Base-by-base conservation (phyloP, 768 basidiomycete species). In the Exidia glandulosa region DNA sequence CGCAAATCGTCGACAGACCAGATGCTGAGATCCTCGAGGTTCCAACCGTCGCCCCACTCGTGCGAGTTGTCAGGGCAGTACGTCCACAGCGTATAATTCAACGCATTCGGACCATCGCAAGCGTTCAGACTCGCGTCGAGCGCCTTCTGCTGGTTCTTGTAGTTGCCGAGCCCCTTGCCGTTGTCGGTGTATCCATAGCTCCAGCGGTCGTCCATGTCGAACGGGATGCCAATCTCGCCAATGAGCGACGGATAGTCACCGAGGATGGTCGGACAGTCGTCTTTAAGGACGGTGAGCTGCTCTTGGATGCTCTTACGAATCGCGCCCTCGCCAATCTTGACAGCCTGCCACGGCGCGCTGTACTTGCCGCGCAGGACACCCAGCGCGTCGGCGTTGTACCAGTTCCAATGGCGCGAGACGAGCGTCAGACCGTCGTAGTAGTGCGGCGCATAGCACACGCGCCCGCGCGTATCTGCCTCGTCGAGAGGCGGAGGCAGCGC, bases 391-490 rank as follows among this genome's bases (percentile, higher is more conserved):
- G 92, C 93, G 66, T 97, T 97, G 79, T 92, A 88, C 85, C 87
- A 87, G 68, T 93, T 87, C 91, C 90, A 94, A 66, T 94, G 90
- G 34, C 90, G 79, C 33, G 90, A 89, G n/a, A 98, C 77, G 45
- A 98, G 81, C 0, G 95, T 98, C 41, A 97, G 75, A 1, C 94
- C 94, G 65, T 98, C 94, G 67, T 97, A 98, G 70, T 93, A 98
- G 70, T 98, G 95, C 0, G 85, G 78, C 3, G 88, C 85, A 64
- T 90, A 87, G 31, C 80, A 85, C 2, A 87, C 83, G 2, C 94
- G 85, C 14, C 81, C 78, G 19, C 84, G 71, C 14, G 85, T 71
- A 9, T 80, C 78, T 27, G 80, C 78, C 7, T 80, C 78, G 41
- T 23, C 41, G 41, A 19, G 19, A 25, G 71, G 65, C 0, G 94